Base-by-base conservation (phyloP, 2,329 filamentous ascomycete species). In the Talaromyces sp. region DNA sequence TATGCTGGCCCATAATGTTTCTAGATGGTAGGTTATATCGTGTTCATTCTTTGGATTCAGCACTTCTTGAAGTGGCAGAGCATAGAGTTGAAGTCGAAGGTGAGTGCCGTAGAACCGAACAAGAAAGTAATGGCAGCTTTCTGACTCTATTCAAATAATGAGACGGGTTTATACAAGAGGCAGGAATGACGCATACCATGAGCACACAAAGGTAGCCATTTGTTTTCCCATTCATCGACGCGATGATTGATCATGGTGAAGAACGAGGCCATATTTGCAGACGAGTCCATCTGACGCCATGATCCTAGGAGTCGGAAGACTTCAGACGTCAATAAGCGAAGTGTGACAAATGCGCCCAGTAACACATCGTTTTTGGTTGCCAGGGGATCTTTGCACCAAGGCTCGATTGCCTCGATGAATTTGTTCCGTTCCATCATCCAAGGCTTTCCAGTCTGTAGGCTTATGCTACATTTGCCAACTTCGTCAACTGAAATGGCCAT, bases 381-480 rank as follows among this genome's bases (percentile, higher is more conserved):
- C n/a, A 66, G 48, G 0, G 60, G 61, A 8, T 58, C 56, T 33
- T 46, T 58, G 61, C 70, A 68, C 74, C 74, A 77, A 11, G 63
- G 59, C 17, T 70, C 67, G 2, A 69, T 64, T 8, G 70, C 67
- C 37, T 70, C 67, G 33, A 76, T 72, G 50, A 75, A 72, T 13
- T 67, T 65, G 37, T 63, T 72, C 5, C 70, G 65, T 33, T 75
- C 73, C 28, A 76, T 75, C 74, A 77, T 77, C 67, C 69, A 75
- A 0, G 75, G 74, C 45, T 73, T 75, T 5, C 73, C 73, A 0
- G 73, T 71, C 57, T 77, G 74, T 3, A 76, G 57, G 45, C 74
- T 76, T 45, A 77, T 69, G 53, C 74, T 76, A n/a, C 25, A 28
- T 46, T 55, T 35, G 15, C 15, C 22, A 50, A 28, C 7, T 28